Base-by-base conservation (phyloP, 192 early-diverging fungal species). In the Obelidium mucronatum region DNA sequence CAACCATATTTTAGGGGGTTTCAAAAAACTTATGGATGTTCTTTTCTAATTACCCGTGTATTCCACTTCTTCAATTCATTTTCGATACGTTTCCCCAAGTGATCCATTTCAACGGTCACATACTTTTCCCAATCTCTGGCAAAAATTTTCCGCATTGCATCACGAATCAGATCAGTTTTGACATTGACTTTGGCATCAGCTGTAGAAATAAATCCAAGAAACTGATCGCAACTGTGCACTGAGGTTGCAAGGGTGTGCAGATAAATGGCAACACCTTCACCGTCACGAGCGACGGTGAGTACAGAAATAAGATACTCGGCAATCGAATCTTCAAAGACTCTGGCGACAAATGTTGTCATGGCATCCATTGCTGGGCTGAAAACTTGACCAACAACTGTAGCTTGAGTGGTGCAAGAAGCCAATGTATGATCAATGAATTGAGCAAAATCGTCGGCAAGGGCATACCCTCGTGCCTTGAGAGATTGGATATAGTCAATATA, bases 281-380 rank as follows among this genome's bases (percentile, higher is more conserved):
- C 74, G 52, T 85, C 82, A 53, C 84, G 84, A n/a, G 92, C 90
- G 36, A 85, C 76, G 28, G 83, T 83, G 36, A 94, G 80, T 1
- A 93, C 83, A 40, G 87, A 85, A 13, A 77, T 76, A 31, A 94
- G 77, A 60, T 94, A 95, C 55, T 95, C 94, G 26, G 91, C 83
- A 36, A 95, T 89, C 60, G 86, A 79, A 83, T 94, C 94, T 73
- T 95, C 93, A 85, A 94, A 91, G 34, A 95, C 93, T 13, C 90
- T 88, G 78, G 91, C 88, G 26, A 90, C 82, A 77, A 94, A 94
- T 6, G 75, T 75, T 61, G 91, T 92, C 73, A 91, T 82, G 8
- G 92, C 93, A 76, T 93, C 90, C 1, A 85, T 86, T 22, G 89
- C 85, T 30, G 85, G 84, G 17, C 85, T 86, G 68, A 95, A 95